Evolutionary conservation across 345 rosid species (phyloP).

Genomic region (Physaria fendleri): DNA sequence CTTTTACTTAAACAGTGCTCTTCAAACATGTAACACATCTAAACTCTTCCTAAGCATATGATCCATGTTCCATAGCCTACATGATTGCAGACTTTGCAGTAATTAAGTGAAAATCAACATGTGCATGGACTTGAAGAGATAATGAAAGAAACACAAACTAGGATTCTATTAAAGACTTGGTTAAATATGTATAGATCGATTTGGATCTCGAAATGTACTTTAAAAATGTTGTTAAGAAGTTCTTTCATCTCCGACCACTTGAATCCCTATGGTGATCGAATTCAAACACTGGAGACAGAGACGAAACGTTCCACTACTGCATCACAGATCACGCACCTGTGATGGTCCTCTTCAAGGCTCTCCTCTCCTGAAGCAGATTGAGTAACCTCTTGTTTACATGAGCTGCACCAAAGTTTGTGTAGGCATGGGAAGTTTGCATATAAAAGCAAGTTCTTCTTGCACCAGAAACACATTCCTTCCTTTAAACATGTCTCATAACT

Average conservation of each 20-base stretch:
- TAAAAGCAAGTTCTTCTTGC: slow-evolving; percentile 39
- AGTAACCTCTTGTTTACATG: slow-evolving; percentile 39
- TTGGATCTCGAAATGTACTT: not conserved
- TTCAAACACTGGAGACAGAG: slow-evolving; percentile 24
- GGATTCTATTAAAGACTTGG: too few species aligned
- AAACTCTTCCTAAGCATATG: too few species aligned
- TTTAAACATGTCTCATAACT: slow-evolving; percentile 32
- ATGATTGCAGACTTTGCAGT: too few species aligned
- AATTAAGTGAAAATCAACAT: too few species aligned
- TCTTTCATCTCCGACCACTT: not conserved
- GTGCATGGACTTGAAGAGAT: too few species aligned
- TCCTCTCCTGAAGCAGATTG: slow-evolving; percentile 17
- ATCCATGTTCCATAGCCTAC: too few species aligned
- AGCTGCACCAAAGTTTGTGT: slow-evolving; percentile 69
- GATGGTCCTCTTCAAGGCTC: slow-evolving; percentile 23
- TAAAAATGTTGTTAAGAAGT: not conserved
- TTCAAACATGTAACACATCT: too few species aligned
- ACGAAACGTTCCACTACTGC: slow-evolving; percentile 38
- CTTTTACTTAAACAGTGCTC: too few species aligned
- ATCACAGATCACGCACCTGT: slow-evolving; percentile 76
- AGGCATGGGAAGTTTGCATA: slow-evolving; percentile 70
- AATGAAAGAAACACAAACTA: too few species aligned
- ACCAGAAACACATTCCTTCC: slow-evolving; percentile 55
- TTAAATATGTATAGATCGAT: not conserved
- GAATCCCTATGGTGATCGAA: slow-evolving; percentile 7